These are phyloP conservation scores for Salix viminalis DNA, from an alignment of 345 rosid genomes.

Conservation along the genomic window DNA sequence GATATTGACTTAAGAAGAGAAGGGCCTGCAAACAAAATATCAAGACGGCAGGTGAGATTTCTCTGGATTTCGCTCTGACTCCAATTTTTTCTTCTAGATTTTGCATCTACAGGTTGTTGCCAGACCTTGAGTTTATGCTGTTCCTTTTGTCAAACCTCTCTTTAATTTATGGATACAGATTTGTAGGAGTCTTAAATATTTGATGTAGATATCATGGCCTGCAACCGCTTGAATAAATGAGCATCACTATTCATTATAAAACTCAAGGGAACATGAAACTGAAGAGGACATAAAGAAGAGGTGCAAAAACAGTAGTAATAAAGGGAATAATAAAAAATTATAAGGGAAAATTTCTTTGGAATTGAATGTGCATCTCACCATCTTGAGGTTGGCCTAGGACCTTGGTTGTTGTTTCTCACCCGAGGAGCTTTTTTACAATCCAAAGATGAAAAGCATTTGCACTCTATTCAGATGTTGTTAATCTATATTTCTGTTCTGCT, in stretches of 20 bases:
- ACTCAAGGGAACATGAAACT: not conserved
- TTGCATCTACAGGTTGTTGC: not conserved
- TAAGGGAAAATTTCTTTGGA: not conserved
- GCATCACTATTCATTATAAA: not conserved
- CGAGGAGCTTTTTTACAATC: not conserved
- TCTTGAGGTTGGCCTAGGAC: not conserved
- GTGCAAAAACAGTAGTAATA: not conserved
- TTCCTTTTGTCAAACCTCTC: not conserved
- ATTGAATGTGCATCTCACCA: not conserved
- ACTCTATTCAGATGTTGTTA: not conserved
- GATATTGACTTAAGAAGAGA: slow-evolving; percentile 32
- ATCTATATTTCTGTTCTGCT: too few relatives aligned
- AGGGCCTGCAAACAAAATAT: slow-evolving; percentile 32
- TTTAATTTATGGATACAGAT: not conserved
- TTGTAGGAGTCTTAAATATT: not conserved
- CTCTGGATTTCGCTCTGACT: not conserved
- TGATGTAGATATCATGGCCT: not conserved
- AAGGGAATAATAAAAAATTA: not conserved
- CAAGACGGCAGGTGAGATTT: slow-evolving; percentile 30
- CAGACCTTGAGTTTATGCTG: not conserved
- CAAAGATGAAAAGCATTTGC: not conserved
- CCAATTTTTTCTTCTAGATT: not conserved
- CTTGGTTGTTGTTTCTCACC: not conserved
- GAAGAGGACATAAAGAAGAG: not conserved
- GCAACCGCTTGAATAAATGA: not conserved